Conservation (phyloP, 2,329 filamentous ascomycete species). For the Chaetomiaceae sp. region DNA sequence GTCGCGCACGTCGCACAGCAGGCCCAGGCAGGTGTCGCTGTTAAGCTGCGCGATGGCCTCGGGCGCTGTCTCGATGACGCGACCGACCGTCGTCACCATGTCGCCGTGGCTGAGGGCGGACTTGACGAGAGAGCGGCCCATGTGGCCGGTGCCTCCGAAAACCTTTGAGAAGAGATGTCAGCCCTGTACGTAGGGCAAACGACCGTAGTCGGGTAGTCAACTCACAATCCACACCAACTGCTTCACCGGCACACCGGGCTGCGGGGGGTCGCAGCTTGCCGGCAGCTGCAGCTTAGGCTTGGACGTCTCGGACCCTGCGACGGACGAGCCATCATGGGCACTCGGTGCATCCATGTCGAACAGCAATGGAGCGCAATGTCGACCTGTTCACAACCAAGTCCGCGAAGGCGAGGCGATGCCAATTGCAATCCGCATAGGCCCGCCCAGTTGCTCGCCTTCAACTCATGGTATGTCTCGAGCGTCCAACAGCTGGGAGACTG, state of each 20-base stretch:
- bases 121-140: constrained; percentile 85
- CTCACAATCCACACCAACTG: constrained; percentile 84
- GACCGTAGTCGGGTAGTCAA: constrained; percentile 16
- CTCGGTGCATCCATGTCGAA: constrained; percentile 24
- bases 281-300: constrained; percentile 56
- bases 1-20: constrained; percentile 86
- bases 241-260: constrained; percentile 60
- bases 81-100: constrained; percentile 78
- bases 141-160: constrained; percentile 95
- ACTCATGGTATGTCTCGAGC: constrained; percentile 8
- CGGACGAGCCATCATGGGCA: constrained; percentile 19
- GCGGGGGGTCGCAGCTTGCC: constrained; percentile 78
- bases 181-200: not conserved
- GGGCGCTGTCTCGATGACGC: constrained; percentile 68
- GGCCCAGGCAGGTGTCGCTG: constrained; percentile 66
- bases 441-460: constrained; percentile 6
- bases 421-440: constrained; percentile 14
- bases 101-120: constrained; percentile 75
- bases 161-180: constrained; percentile 47
- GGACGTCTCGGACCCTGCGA: constrained; percentile 21
- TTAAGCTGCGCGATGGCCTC: constrained; percentile 62
- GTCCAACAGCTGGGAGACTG: not conserved
- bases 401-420: constrained; percentile 12
- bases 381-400: not conserved
- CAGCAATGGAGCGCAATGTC: not conserved